Base-by-base conservation (phyloP, 2,329 filamentous ascomycete species). In the Emydomyces testavorans region DNA sequence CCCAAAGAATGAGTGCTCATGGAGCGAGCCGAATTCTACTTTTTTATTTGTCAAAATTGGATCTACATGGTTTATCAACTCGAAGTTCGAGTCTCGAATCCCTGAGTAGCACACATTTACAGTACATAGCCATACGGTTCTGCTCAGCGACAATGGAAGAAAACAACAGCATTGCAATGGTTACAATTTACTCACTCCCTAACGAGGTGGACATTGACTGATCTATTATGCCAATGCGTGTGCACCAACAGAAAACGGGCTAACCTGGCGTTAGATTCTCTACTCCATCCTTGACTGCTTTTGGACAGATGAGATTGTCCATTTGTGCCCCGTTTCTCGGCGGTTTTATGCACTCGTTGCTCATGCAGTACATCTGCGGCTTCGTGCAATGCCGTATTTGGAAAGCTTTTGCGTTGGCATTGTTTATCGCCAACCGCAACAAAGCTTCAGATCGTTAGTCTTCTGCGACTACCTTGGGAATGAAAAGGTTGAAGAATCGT, bases 301-400 rank as follows among this genome's bases (percentile, higher is more conserved):
- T 2, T 41, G 39, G 39, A 31, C 26, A 31, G 26, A 35, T 1
- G 41, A 44, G n/a, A 35, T 35, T 4, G 18, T 35, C n/a, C 16
- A 24, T 3, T 15, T 44, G n/a, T 35, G 20, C 3, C 2, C 41
- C 2, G 20, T 44, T 24, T 44, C 28, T 32, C 41, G 20, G 2
- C 28, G 29, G 29, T 44, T 44, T 15, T 35, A 34, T 35, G 41
- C 41, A 15, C 29, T 44, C 15, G 20, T 35, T n/a, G 10, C 29
- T 11, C 29, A 11, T 8, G 35, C 20, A 15, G 13, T 44, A 18
- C 39, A 21, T 31, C 39, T 8, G 20, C 39, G 39, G 10, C 15
- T 41, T 20, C 26, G 26, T 16, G 16, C 39, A 24, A 16, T 41
- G 16, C 18, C n/a, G n/a, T 1, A 18, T 16, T 13, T 44, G 26